Evolutionary conservation across 805 yeast species (phyloP).

Genomic region (Kuraishia ogatae): DNA sequence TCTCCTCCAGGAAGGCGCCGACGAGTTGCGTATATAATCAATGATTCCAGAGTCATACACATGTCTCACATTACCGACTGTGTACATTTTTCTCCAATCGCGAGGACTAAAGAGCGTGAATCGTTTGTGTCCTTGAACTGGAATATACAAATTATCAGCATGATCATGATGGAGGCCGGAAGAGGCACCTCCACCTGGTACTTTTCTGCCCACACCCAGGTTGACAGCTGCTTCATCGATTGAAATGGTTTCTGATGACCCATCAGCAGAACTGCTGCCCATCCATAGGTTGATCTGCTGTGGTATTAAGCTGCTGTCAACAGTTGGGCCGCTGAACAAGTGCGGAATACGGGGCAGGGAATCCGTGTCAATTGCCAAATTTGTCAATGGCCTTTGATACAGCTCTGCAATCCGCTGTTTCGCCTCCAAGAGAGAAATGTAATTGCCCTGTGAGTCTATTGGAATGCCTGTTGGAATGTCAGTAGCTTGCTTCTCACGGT

Average conservation of each 20-base stretch:
- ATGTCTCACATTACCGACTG: constrained; percentile 52
- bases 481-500: neutral
- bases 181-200: constrained; percentile 54
- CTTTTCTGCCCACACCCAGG: constrained; percentile 40
- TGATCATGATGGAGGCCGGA: constrained; percentile 79
- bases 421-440: constrained; percentile 24
- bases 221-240: constrained; percentile 14
- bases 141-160: constrained; percentile 65
- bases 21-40: constrained; percentile 44
- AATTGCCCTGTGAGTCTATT: constrained; percentile 9
- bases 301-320: constrained; percentile 31
- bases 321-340: constrained; percentile 17
- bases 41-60: constrained; percentile 58
- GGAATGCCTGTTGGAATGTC: neutral
- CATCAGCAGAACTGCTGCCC: constrained; percentile 30
- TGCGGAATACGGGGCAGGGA: constrained; percentile 33
- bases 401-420: constrained; percentile 37
- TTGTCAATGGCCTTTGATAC: constrained; percentile 55
- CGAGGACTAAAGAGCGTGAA: constrained; percentile 61
- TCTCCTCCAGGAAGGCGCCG: constrained; percentile 56
- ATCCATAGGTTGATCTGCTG: constrained; percentile 76
- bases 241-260: constrained; percentile 1
- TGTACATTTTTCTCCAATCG: constrained; percentile 49
- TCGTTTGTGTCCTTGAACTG: constrained; percentile 51
- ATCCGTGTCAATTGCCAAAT: constrained; percentile 17